A percentile compares a stretch with the other conserved stretches of the same genome.
Evolutionary conservation across 2,329 filamentous ascomycete species (phyloP).

Genomic region (Aspergillus tubingensis): DNA sequence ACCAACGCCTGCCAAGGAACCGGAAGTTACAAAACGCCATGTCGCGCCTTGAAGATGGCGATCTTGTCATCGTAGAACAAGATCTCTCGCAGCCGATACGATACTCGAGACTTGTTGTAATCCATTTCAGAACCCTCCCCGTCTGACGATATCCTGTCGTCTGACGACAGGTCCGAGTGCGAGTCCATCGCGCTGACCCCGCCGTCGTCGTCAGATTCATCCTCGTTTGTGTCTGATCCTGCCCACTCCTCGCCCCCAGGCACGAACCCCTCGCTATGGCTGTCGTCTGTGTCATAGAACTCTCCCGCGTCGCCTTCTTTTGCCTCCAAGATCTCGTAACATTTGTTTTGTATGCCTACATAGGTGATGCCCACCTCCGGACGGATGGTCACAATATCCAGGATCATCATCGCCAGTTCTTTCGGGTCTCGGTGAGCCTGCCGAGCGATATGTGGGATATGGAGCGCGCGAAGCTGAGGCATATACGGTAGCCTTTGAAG

Average conservation of each 20-base stretch:
- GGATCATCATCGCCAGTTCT: constrained; percentile 73
- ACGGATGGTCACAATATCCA: constrained; percentile 75
- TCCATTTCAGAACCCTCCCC: constrained; percentile 50
- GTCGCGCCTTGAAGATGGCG: constrained; percentile 75
- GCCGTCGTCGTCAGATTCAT: constrained; percentile 47
- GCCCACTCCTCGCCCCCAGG: constrained; percentile 47
- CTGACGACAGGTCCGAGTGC: constrained; percentile 26
- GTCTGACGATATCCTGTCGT: constrained; percentile 32
- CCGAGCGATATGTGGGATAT: constrained; percentile 68
- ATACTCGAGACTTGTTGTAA: constrained; percentile 38
- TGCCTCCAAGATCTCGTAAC: constrained; percentile 76
- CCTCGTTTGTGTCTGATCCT: constrained; percentile 47
- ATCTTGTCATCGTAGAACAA: constrained; percentile 83
- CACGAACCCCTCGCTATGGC: constrained; percentile 52
- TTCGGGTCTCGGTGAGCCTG: constrained; percentile 64
- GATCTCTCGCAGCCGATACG: constrained; percentile 72
- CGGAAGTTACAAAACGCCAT: constrained; percentile 51
- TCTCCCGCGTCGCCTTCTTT: constrained; percentile 40
- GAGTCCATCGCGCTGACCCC: constrained; percentile 28
- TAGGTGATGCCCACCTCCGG: constrained; percentile 78
- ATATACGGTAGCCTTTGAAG: constrained; percentile 72
- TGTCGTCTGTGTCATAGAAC: constrained; percentile 44
- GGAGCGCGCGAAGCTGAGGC: constrained; percentile 68
- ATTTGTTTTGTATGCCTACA: constrained; percentile 73
- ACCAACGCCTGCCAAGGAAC: constrained; percentile 8